Percentiles rank a stretch among this genome's conserved stretches.
phyloP scores from a whole-genome alignment of 2,329 filamentous ascomycete species.

The Fusarium sp. region DNA sequence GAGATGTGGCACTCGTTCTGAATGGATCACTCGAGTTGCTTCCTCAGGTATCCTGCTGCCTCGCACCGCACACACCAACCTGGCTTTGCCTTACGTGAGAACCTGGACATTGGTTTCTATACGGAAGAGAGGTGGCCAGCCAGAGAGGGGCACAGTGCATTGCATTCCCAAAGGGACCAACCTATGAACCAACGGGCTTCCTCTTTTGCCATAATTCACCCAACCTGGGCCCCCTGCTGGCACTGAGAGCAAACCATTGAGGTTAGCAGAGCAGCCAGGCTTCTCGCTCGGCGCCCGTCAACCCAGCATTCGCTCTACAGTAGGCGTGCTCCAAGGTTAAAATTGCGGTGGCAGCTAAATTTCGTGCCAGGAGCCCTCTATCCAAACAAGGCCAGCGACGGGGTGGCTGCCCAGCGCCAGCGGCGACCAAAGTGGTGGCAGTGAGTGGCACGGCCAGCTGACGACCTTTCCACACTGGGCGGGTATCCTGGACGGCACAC shows the following conservation, averaged over 20 bases:
- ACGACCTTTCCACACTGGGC: constrained; percentile 33
- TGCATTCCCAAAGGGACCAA: constrained; percentile 15
- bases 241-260: constrained; percentile 8
- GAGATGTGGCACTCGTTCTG: neutral
- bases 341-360: constrained; percentile 45
- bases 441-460: constrained; percentile 29
- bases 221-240: constrained; percentile 21
- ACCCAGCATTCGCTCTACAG: neutral
- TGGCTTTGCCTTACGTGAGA: constrained; percentile 38
- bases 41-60: constrained; percentile 12
- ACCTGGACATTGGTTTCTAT: constrained; percentile 15
- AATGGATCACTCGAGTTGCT: neutral
- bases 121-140: constrained; percentile 3
- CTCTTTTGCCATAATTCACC: neutral
- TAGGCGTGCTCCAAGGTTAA: constrained; percentile 35
- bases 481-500: constrained; percentile 5
- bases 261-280: constrained; percentile 6
- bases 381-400: constrained; percentile 12
- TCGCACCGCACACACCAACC: constrained; percentile 21
- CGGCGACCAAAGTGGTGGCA: constrained; percentile 23
- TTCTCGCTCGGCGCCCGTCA: constrained; percentile 12
- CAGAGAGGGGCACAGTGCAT: constrained; percentile 21
- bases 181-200: constrained; percentile 5
- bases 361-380: constrained; percentile 19
- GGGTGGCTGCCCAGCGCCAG: constrained; percentile 29